These are phyloP conservation scores for Lactarius sanguifluus DNA, from an alignment of 768 basidiomycete species.

Conservation along the genomic window DNA sequence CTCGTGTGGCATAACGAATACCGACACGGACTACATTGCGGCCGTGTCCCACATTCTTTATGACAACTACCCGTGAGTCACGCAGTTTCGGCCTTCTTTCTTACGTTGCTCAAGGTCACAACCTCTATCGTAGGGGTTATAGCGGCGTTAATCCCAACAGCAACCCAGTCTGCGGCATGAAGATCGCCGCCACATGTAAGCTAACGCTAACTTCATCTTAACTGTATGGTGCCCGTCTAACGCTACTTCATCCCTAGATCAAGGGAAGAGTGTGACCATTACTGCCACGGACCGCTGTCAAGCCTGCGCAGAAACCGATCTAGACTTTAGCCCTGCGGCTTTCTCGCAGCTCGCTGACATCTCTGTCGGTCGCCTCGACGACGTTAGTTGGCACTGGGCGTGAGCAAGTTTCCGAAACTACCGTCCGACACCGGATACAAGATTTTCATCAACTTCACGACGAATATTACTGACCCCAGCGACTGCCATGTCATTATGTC, in stretches of 20 bases:
- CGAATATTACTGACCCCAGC: conserved; percentile 21
- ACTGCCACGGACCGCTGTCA: conserved; percentile 61
- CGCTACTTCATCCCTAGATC: conserved; percentile 39
- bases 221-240: conserved; percentile 20
- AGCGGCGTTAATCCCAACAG: conserved; percentile 61
- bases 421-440: not conserved
- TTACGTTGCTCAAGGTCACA: not conserved
- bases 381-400: conserved; percentile 52
- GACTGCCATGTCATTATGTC: conserved; percentile 1
- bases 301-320: conserved; percentile 49
- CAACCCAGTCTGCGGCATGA: conserved; percentile 68
- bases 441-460: conserved; percentile 14
- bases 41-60: conserved; percentile 58
- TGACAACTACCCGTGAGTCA: conserved; percentile 58
- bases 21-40: conserved; percentile 51
- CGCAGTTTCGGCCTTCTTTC: not conserved
- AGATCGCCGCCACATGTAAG: conserved; percentile 50
- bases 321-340: conserved; percentile 64
- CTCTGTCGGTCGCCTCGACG: conserved; percentile 50
- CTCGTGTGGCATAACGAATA: conserved; percentile 61
- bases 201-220: conserved; percentile 16
- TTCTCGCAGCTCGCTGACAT: conserved; percentile 49
- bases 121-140: conserved; percentile 47
- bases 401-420: conserved; percentile 26
- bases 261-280: conserved; percentile 50